These are phyloP conservation scores for Colletotrichum lentis DNA, from an alignment of 2,329 filamentous ascomycete species.

Conservation along the genomic window DNA sequence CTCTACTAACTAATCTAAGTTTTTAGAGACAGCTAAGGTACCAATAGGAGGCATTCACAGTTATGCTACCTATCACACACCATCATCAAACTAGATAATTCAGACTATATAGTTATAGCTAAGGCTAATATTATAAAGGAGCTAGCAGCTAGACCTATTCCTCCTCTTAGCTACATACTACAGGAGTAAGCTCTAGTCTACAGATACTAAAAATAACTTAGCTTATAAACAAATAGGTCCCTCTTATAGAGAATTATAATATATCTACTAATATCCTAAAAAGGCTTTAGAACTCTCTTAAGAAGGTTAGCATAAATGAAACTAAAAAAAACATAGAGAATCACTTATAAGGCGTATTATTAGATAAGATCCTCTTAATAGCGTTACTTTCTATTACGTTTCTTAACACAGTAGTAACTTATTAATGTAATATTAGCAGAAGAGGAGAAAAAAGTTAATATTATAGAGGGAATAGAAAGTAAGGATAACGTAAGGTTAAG, in stretches of 20 bases:
- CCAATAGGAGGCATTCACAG: conserved; percentile 10
- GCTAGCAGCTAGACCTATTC: background rate
- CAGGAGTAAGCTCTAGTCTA: conserved; percentile 8
- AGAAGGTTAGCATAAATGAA: conserved; percentile 4
- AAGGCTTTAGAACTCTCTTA: conserved; percentile 10
- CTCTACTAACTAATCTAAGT: background rate
- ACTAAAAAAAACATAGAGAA: background rate
- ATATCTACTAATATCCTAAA: conserved; percentile 9
- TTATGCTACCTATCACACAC: conserved; percentile 2
- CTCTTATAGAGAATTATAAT: conserved; percentile 8
- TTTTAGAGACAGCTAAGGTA: background rate
- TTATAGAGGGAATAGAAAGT: background rate
- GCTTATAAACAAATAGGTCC: conserved; percentile 4
- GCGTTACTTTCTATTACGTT: background rate
- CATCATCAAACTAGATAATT: conserved; percentile 12
- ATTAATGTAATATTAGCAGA: background rate
- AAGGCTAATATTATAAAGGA: conserved; percentile 14
- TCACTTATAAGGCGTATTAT: conserved; percentile 5
- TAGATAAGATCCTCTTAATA: conserved; percentile 5
- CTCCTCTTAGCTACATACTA: background rate
- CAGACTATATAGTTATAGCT: conserved; percentile 11
- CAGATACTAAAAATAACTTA: background rate
- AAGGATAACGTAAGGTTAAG: conserved; percentile 7
- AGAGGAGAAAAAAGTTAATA: background rate
- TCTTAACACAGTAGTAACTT: background rate